phyloP scores from a whole-genome alignment of 345 rosid genomes.

The Gossypium sturtianum region DNA sequence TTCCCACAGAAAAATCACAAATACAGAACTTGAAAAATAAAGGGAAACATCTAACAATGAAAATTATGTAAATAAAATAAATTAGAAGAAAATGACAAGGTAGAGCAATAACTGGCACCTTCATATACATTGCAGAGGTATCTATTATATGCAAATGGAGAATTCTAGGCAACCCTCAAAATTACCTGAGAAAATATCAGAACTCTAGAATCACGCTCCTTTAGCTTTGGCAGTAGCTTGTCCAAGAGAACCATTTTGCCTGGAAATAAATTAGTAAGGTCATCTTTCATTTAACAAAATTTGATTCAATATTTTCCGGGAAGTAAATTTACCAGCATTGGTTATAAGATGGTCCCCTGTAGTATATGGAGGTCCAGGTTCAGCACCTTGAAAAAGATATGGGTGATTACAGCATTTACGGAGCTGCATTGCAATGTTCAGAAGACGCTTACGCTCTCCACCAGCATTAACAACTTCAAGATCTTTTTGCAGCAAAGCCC shows the following conservation, averaged over 20 bases:
- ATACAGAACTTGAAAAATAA: background rate
- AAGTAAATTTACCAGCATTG: constrained; percentile 62
- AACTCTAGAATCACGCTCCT: constrained; percentile 98
- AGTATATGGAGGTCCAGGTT: constrained; percentile 99
- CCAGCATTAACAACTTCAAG: constrained; percentile 99
- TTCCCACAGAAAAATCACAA: constrained; percentile 3
- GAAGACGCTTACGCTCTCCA: constrained; percentile 96
- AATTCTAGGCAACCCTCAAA: background rate
- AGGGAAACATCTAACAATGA: background rate
- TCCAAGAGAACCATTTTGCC: constrained; percentile 98
- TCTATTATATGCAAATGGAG: background rate
- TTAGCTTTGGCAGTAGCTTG: constrained; percentile 91
- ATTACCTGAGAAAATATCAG: constrained; percentile 92
- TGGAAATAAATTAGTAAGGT: constrained; percentile 27
- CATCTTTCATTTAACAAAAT: background rate
- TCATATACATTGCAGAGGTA: background rate
- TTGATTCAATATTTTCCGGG: background rate
- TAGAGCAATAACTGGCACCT: background rate
- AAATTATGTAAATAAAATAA: background rate
- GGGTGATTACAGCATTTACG: constrained; percentile 99
- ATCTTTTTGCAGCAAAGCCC: constrained; percentile 91
- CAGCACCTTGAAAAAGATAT: constrained; percentile 99
- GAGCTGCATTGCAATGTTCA: constrained; percentile 97
- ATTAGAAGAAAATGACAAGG: background rate
- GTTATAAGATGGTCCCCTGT: constrained; percentile 93